phyloP scores from a whole-genome alignment of 257 asterid genomes.

The Primulina eburnea region DNA sequence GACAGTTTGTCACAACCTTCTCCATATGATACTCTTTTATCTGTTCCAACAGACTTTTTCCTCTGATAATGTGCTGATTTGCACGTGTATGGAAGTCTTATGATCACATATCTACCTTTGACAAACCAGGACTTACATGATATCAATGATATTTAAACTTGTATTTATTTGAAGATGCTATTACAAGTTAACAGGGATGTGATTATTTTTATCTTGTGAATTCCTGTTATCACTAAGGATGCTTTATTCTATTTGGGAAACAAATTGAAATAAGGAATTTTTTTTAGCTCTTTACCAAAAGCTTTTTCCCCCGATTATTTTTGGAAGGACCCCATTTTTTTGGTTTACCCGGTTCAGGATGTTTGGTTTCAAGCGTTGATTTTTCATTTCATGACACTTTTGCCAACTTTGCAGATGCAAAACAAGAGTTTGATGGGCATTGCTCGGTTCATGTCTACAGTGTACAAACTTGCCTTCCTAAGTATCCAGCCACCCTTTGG shows the following conservation, averaged over 20 bases:
- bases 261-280: conserved; percentile 12
- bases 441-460: conserved; percentile 85
- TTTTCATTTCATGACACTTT: conserved; percentile 16
- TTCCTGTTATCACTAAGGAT: neutral
- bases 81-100: conserved; percentile 6
- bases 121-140: neutral
- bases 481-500: conserved; percentile 94
- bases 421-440: conserved; percentile 61
- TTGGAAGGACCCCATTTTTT: neutral
- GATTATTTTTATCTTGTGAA: conserved; percentile 20
- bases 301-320: neutral
- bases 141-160: neutral
- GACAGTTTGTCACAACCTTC: neutral
- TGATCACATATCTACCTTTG: neutral
- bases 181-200: conserved; percentile 9
- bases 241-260: conserved; percentile 21
- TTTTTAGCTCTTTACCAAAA: neutral
- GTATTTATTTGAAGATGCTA: conserved; percentile 1
- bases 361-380: neutral
- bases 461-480: conserved; percentile 84
- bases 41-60: neutral
- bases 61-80: neutral
- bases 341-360: neutral
- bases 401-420: conserved; percentile 54
- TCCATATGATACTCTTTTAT: neutral